A percentile compares a stretch with the other conserved stretches of the same genome.
These are phyloP conservation scores for Kockovaella imperatae DNA, from an alignment of 768 basidiomycete genomes.

Conservation along the genomic window DNA sequence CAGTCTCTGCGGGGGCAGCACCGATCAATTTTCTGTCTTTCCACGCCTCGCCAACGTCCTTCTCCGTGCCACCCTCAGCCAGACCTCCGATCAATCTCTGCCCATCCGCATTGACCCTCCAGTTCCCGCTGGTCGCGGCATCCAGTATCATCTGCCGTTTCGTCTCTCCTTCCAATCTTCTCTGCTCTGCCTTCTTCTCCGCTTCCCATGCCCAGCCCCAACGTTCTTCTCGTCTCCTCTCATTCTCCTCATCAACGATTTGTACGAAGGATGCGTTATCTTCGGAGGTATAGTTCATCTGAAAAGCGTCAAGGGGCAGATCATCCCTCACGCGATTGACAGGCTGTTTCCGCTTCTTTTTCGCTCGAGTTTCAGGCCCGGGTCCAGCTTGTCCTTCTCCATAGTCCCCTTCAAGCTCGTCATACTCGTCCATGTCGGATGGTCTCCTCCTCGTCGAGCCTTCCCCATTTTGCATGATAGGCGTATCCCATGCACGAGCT, in stretches of 20 bases:
- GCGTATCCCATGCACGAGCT: constrained; percentile 39
- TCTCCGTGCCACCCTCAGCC: constrained; percentile 57
- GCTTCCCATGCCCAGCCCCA: constrained; percentile 94
- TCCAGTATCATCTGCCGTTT: constrained; percentile 34
- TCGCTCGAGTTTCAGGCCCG: constrained; percentile 5
- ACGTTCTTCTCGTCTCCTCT: constrained; percentile 60
- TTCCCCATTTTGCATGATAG: constrained; percentile 8
- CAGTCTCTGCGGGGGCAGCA: background rate
- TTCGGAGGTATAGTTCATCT: constrained; percentile 86
- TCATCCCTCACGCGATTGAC: constrained; percentile 49
- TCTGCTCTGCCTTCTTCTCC: constrained; percentile 63
- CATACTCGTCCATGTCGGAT: constrained; percentile 17
- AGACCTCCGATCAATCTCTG: constrained; percentile 39
- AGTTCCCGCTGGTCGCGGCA: constrained; percentile 33
- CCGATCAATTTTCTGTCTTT: constrained; percentile 28
- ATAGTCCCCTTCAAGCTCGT: constrained; percentile 8
- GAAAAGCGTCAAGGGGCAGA: constrained; percentile 70
- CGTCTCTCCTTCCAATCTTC: constrained; percentile 37
- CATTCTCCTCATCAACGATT: constrained; percentile 83
- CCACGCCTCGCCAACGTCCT: constrained; percentile 56
- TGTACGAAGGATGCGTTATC: constrained; percentile 95
- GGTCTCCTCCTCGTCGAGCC: constrained; percentile 11
- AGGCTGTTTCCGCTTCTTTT: constrained; percentile 17
- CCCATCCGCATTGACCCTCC: constrained; percentile 36
- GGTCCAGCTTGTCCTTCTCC: background rate